Evolutionary conservation across 2,329 filamentous ascomycete genomes (phyloP).

Genomic region (Colletotrichum phormii): DNA sequence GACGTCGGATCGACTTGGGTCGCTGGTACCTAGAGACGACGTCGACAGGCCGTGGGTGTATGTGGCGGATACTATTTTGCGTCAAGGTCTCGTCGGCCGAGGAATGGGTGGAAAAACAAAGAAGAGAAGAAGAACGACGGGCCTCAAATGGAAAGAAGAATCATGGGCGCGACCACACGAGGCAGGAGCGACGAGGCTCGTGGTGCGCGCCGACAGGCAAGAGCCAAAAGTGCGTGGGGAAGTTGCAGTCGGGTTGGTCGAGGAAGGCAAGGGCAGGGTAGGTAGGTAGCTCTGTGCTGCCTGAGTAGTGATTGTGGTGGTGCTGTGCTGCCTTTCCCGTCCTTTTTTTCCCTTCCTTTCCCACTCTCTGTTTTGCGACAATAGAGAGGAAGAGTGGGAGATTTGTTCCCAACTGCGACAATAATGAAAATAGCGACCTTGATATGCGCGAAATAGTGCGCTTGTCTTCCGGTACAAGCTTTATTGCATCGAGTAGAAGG

Average conservation of each 20-base stretch:
- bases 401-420: neutral
- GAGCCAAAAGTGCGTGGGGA: slow-evolving; percentile 32
- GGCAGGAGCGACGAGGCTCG: slow-evolving; percentile 35
- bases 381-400: neutral
- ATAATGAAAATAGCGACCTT: neutral
- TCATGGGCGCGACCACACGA: slow-evolving; percentile 33
- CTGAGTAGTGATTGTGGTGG: neutral
- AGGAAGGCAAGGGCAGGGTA: slow-evolving; percentile 33
- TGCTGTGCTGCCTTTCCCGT: neutral
- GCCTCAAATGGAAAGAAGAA: slow-evolving; percentile 17
- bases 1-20: slow-evolving; percentile 29
- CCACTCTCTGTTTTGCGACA: neutral
- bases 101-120: neutral
- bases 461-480: neutral
- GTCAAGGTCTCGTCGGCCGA: neutral
- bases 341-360: neutral
- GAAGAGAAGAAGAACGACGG: slow-evolving; percentile 20
- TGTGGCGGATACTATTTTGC: neutral
- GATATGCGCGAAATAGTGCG: neutral
- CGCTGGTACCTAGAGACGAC: neutral
- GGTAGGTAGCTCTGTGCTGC: neutral
- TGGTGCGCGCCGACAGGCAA: slow-evolving; percentile 31
- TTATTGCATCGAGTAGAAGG: neutral
- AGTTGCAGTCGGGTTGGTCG: slow-evolving; percentile 11
- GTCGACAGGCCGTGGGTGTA: neutral